phyloP scores from a whole-genome alignment of 1,139 yeast species.

The Fermentozyma sake region DNA sequence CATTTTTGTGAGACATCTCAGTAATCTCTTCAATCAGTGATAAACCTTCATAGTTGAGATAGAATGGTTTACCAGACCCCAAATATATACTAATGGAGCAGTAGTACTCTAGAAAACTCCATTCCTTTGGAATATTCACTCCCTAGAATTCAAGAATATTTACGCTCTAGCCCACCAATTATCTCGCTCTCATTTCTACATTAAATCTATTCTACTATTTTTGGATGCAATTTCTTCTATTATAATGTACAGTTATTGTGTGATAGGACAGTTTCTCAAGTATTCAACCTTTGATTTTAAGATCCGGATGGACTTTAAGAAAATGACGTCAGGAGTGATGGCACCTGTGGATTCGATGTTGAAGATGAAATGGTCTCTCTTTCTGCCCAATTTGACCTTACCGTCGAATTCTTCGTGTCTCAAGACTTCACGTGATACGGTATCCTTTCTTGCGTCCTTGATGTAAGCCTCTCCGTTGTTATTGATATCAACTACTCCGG shows the following conservation, averaged over 20 bases:
- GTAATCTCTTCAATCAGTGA: no score
- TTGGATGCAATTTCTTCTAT: no score
- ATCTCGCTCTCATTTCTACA: no score
- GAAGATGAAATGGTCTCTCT: constrained; percentile 88
- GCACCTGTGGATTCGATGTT: constrained; percentile 95
- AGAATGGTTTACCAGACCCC: no score
- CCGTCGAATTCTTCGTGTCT: constrained; percentile 89
- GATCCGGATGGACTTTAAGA: constrained; percentile 81
- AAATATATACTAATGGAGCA: no score
- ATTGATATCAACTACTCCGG: constrained; percentile 83
- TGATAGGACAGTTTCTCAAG: constrained; percentile 72
- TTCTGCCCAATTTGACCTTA: constrained; percentile 86
- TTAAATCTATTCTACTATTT: no score
- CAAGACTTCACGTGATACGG: constrained; percentile 93
- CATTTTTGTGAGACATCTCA: no score
- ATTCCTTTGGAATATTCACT: no score
- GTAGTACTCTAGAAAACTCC: no score
- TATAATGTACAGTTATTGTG: constrained; percentile 38
- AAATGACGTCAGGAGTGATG: constrained; percentile 93
- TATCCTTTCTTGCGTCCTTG: constrained; percentile 85
- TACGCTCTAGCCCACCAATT: no score
- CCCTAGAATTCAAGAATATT: no score
- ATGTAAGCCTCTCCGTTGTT: constrained; percentile 71
- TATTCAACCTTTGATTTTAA: constrained; percentile 83
- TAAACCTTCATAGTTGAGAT: no score